These are phyloP conservation scores for Exidia glandulosa DNA, from an alignment of 768 basidiomycete genomes.

Conservation along the genomic window DNA sequence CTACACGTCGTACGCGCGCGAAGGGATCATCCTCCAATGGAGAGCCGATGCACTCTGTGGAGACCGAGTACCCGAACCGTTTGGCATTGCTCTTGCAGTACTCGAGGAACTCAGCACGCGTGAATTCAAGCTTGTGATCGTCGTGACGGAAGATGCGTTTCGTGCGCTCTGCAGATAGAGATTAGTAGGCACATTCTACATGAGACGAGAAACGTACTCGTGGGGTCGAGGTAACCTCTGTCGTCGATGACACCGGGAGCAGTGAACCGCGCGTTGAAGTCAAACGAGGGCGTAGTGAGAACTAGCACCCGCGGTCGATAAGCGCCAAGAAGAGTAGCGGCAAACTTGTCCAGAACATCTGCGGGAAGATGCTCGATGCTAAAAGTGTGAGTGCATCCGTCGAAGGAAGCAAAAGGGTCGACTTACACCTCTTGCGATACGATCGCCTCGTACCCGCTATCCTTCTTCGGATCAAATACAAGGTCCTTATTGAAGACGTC, in stretches of 20 bases:
- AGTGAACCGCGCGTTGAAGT: slow-evolving; percentile 68
- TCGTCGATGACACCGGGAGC: slow-evolving; percentile 35
- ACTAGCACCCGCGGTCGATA: slow-evolving; percentile 68
- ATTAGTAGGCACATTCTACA: background rate
- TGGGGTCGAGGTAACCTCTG: slow-evolving; percentile 61
- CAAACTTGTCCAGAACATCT: slow-evolving; percentile 47
- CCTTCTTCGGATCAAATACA: slow-evolving; percentile 21
- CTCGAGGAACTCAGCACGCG: slow-evolving; percentile 51
- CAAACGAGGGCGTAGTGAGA: slow-evolving; percentile 78
- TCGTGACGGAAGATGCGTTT: slow-evolving; percentile 63
- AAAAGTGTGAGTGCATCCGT: background rate
- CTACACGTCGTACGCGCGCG: slow-evolving; percentile 54
- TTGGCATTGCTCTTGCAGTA: slow-evolving; percentile 49
- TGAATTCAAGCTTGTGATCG: slow-evolving; percentile 91
- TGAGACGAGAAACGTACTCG: slow-evolving; percentile 14
- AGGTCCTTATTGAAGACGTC: slow-evolving; percentile 58
- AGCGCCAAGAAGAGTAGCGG: slow-evolving; percentile 60
- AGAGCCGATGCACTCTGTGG: slow-evolving; percentile 47
- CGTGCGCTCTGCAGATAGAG: slow-evolving; percentile 33
- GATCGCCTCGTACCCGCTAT: slow-evolving; percentile 44
- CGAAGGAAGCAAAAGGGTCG: background rate
- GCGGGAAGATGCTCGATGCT: slow-evolving; percentile 75
- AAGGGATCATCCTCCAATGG: slow-evolving; percentile 54
- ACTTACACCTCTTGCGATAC: slow-evolving; percentile 74
- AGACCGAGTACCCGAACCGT: slow-evolving; percentile 65